These are phyloP conservation scores for Ogataea ramenticola DNA, from an alignment of 805 yeast genomes.

Conservation along the genomic window DNA sequence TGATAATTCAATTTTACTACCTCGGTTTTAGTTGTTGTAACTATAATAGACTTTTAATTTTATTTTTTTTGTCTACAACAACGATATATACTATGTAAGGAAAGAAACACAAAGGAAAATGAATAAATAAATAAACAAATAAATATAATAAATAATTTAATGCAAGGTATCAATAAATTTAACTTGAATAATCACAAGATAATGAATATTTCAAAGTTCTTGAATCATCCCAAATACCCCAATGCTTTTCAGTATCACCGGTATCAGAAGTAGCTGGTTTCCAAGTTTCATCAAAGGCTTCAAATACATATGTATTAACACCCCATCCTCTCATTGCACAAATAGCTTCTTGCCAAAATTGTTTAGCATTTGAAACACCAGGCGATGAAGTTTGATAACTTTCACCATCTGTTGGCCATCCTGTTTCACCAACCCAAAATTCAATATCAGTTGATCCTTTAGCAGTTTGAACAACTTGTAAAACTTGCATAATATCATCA, in stretches of 20 bases:
- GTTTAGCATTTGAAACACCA: slow-evolving; percentile 61
- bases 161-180: too few species aligned
- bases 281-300: slow-evolving; percentile 95
- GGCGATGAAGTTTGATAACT: slow-evolving; percentile 62
- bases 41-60: too few species aligned
- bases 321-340: slow-evolving; percentile 97
- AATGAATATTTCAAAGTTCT: slow-evolving; percentile 38
- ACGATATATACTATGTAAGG: too few species aligned
- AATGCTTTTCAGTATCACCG: slow-evolving; percentile 81
- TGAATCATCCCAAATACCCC: slow-evolving; percentile 77
- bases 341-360: slow-evolving; percentile 81
- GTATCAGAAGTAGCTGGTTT: slow-evolving; percentile 88
- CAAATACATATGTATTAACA: slow-evolving; percentile 84
- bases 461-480: slow-evolving; percentile 76
- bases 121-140: too few species aligned
- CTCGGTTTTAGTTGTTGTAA: too few species aligned
- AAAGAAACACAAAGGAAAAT: too few species aligned
- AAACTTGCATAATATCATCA: slow-evolving; percentile 96
- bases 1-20: too few species aligned
- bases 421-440: slow-evolving; percentile 97
- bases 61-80: too few species aligned
- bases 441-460: slow-evolving; percentile 83
- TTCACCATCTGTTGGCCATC: slow-evolving; percentile 91
- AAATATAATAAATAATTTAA: too few species aligned
- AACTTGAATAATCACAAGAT: slow-evolving; percentile 35